A percentile compares a stretch with the other conserved stretches of the same genome.
Conservation (phyloP, 306 rosid genomes). For the Quillaja saponaria region DNA sequence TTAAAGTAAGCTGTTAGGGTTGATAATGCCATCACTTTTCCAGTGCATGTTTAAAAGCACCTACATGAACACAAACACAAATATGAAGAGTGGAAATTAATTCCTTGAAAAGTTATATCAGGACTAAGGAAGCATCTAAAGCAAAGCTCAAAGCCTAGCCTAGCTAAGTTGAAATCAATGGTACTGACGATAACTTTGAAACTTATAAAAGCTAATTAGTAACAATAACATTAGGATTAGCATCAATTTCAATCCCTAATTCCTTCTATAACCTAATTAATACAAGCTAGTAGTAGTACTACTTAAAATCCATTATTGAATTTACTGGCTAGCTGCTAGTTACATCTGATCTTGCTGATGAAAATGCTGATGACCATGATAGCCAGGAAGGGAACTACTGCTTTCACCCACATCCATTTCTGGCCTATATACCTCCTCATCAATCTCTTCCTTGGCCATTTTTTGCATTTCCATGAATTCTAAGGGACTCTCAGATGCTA, state of each 20-base stretch:
- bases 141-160: not conserved
- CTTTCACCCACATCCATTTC: conserved; percentile 61
- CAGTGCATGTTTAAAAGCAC: no score
- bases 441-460: conserved; percentile 62
- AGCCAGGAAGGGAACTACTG: conserved; percentile 54
- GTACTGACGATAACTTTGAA: no score
- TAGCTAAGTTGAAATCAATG: no score
- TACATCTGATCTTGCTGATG: conserved; percentile 48
- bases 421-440: conserved; percentile 56
- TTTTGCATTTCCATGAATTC: conserved; percentile 58
- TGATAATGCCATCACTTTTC: no score
- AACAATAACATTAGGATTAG: conserved; percentile 21
- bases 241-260: conserved; percentile 4
- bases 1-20: no score
- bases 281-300: conserved; percentile 1
- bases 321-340: conserved; percentile 22
- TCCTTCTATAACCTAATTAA: conserved; percentile 16
- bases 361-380: conserved; percentile 41
- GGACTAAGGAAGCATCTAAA: conserved; percentile 7
- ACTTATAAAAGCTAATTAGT: conserved; percentile 2
- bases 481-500: conserved; percentile 41
- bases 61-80: conserved; percentile 27
- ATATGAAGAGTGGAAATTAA: conserved; percentile 26
- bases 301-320: conserved; percentile 43
- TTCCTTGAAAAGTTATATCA: conserved; percentile 2